phyloP scores from a whole-genome alignment of 106 monocot species.

The Dendrobium catenatum region DNA sequence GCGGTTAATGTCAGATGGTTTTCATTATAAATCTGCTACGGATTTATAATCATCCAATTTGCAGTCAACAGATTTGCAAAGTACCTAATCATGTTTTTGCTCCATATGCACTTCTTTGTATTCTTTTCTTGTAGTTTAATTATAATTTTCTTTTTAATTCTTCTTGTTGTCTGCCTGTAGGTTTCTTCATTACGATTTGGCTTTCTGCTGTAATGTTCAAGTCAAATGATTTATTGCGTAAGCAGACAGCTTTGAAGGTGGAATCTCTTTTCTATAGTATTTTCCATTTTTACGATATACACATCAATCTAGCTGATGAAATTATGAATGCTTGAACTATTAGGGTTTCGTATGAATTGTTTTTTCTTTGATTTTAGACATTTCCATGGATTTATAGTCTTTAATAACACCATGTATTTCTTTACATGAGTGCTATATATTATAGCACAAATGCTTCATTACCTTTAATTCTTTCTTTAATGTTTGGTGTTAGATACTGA shows the following conservation, averaged over 20 bases:
- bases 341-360: background rate
- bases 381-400: background rate
- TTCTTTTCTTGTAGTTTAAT: background rate
- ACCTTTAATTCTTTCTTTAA: background rate
- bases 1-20: no score
- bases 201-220: constrained; percentile 93
- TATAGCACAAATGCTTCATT: background rate
- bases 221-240: constrained; percentile 85
- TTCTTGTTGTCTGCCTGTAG: constrained; percentile 27
- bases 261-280: background rate
- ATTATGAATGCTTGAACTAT: background rate
- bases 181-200: constrained; percentile 91
- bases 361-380: background rate
- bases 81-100: background rate
- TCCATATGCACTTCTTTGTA: background rate
- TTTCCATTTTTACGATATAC: background rate
- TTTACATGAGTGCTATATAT: background rate
- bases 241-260: constrained; percentile 95
- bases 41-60: no score
- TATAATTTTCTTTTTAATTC: background rate
- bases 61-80: no score
- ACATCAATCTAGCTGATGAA: background rate
- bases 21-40: no score
- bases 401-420: background rate
- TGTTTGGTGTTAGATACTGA: background rate